Percentiles rank a stretch among this genome's conserved stretches.
Conservation (phyloP, 768 basidiomycete species). For the Dentipellis sp. region DNA sequence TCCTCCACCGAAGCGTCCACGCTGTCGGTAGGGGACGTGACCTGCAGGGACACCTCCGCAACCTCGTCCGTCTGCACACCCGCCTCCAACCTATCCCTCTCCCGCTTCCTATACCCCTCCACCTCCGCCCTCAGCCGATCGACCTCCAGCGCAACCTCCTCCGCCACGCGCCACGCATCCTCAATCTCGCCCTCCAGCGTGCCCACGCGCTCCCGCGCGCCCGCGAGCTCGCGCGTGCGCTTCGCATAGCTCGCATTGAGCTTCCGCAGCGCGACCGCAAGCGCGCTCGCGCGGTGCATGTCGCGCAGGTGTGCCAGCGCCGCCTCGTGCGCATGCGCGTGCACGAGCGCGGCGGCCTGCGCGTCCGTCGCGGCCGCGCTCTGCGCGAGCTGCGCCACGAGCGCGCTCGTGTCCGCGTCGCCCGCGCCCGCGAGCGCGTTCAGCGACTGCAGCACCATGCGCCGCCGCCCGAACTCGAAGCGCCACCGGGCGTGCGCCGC, state of each 20-base stretch:
- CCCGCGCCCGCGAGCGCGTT: conserved; percentile 7
- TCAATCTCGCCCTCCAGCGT: conserved; percentile 56
- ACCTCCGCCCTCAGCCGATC: conserved; percentile 44
- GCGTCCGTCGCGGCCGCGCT: conserved; percentile 8
- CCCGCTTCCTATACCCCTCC: conserved; percentile 12
- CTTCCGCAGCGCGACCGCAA: conserved; percentile 72
- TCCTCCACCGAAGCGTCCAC: conserved; percentile 17
- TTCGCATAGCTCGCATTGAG: conserved; percentile 67
- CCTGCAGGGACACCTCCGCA: conserved; percentile 10
- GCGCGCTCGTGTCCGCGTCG: conserved; percentile 8
- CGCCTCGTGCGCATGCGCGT: conserved; percentile 49
- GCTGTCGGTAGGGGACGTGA: conserved; percentile 16
- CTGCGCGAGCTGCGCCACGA: conserved; percentile 9
- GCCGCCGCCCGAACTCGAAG: conserved; percentile 12
- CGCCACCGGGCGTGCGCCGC: conserved; percentile 7
- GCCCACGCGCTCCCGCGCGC: conserved; percentile 36
- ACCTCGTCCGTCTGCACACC: conserved; percentile 6
- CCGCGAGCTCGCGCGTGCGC: conserved; percentile 47
- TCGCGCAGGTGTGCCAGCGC: conserved; percentile 57
- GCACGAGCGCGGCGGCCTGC: conserved; percentile 38
- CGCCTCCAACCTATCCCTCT: not conserved
- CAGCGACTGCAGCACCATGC: conserved; percentile 8
- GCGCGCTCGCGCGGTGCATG: conserved; percentile 64
- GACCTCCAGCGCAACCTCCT: conserved; percentile 61
- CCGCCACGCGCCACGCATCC: conserved; percentile 76